Evolutionary conservation across 129 eudicot species (phyloP), one percentile per base, ranked within the genome.

Genomic region (Helianthus tuberosus): DNA sequence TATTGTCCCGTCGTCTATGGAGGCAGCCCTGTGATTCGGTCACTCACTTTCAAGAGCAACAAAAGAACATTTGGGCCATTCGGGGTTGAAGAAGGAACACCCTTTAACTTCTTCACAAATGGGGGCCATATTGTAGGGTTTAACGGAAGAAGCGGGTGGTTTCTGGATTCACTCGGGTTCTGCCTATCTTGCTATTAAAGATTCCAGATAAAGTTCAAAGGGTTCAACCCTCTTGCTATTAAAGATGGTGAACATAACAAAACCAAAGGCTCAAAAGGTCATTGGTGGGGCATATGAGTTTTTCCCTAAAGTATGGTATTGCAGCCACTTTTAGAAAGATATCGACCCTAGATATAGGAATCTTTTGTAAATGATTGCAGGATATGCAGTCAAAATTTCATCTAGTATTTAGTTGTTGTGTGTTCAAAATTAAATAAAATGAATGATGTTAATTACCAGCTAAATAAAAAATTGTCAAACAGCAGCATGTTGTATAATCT

Each of bases 1-100:
- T 20, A 20, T 20, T 20, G 23, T 20, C 23, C 23, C 23, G 23
- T 20, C 23, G 23, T 20, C 23, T 20, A 20, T 20, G 23, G 23
- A 20, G 23, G 23, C 23, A 20, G 23, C 23, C 23, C 23, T 20
- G 23, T 20, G 23, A 20, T 20, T 20, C 23, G 23, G 23, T 20
- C 23, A 20, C 23, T 20, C 23, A 20, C 23, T 20, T 20, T 20
- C 23, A 20, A 20, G 23, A 20, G 23, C 23, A 20, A 20, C 23
- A 20, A 20, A 20, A 20, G 23, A 20, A 20, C 23, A 20, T 20
- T 20, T 20, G 23, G 23, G 23, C 23, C 23, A 0, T 91, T 73
- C 64, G 97, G 96, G 9, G 86, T 82, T 9, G 97, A 91, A 81
- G 88, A 83, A 72, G 97, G 93, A 44, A 88, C 87, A 1, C 96